phyloP scores from a whole-genome alignment of 164 flowering plant genomes.

The Magnolia kwangsiensis region DNA sequence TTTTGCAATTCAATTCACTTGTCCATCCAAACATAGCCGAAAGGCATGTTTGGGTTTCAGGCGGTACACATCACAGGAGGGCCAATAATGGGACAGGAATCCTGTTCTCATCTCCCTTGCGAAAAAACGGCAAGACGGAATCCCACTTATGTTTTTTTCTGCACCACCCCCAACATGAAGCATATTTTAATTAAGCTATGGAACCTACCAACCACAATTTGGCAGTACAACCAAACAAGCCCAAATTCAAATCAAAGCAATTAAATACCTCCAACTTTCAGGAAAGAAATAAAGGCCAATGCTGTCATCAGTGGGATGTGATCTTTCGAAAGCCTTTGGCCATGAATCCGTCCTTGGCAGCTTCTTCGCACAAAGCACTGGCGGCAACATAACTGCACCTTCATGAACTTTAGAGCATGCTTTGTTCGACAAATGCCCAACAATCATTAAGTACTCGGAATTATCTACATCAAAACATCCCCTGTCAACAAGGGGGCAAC shows the following conservation, averaged over 20 bases:
- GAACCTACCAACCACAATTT: no score
- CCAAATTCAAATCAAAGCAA: neutral
- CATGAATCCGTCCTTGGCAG: conserved; percentile 35
- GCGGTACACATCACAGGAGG: no score
- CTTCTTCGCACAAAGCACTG: conserved; percentile 22
- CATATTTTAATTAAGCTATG: no score
- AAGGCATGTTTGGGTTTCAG: no score
- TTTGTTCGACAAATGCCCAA: conserved; percentile 56
- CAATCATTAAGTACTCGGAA: conserved; percentile 9
- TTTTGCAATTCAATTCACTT: no score
- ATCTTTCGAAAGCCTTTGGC: conserved; percentile 40
- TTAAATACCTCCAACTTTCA: conserved; percentile 30
- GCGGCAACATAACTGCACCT: conserved; percentile 33
- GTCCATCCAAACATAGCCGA: no score
- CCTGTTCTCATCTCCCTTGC: no score
- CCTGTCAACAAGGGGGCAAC: conserved; percentile 20
- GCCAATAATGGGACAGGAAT: no score
- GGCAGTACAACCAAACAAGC: no score
- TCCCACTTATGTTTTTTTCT: no score
- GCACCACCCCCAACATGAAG: no score
- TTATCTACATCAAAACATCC: conserved; percentile 32
- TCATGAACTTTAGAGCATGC: conserved; percentile 36
- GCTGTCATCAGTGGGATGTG: conserved; percentile 37
- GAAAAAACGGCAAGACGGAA: no score
- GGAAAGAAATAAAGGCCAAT: conserved; percentile 65